Base-by-base conservation (phyloP, 2,329 filamentous ascomycete species). In the Penicillium palitans region DNA sequence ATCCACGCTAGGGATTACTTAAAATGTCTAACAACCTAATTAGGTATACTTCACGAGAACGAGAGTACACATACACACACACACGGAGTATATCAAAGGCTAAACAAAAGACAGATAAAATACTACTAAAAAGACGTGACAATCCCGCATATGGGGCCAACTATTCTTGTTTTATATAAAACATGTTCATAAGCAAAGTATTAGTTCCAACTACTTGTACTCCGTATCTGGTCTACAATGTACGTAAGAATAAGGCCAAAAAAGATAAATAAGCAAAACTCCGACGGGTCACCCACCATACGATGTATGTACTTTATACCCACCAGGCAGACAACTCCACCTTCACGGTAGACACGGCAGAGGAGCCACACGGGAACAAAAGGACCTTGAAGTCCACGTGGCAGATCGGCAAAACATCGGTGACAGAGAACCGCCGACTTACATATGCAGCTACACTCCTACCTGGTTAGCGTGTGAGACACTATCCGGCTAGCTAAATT, bases 381-480 rank as follows among this genome's bases (percentile, higher is more conserved):
- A 27, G 37, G 13, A 46, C 47, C 31, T 48, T 35, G 15, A 51
- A 51, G 55, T 57, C 55, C 55, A 57, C 55, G 55, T 57, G 55
- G 55, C 50, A 46, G 50, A 57, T 57, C 55, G 25, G 50, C 55
- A 45, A 48, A 48, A 37, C 29, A 53, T n/a, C 31, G 51, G 39
- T 35, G 29, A 52, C 29, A 27, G 21, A 52, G 50, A 31, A 52
- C 17, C 29, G 24, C 39, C 19, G n/a, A 52, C 13, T 24, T 35
- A 35, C 46, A 48, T n/a, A 48, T 48, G 46, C 46, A 25, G 21
- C 46, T 48, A 48, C 21, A 13, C 21, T 17, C 15, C 19, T 48
- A 37, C 31, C 15, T 25, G 46, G 46, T 48, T 48, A 48, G 31
- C 46, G 31, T 25, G 9, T 33, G 13, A 35, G 29, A 35, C 21